These are phyloP conservation scores for Rhipidocladum racemiflorum DNA, from an alignment of 176 grass and related monocot species.

Conservation along the genomic window DNA sequence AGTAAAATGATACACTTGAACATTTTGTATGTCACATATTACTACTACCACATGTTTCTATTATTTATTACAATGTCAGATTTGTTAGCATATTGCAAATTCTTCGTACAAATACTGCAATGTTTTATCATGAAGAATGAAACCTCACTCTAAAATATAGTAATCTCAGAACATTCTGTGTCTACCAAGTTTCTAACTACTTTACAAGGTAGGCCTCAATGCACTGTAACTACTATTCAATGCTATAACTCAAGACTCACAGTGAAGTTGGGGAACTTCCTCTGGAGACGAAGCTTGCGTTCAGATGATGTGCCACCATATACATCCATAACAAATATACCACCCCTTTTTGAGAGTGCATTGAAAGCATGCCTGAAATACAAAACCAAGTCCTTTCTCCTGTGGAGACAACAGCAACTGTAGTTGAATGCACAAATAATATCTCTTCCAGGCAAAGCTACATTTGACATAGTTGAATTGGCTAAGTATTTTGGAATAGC, in stretches of 20 bases:
- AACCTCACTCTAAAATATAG: background rate
- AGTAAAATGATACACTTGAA: background rate
- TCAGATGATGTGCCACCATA: conserved; percentile 92
- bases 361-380: conserved; percentile 73
- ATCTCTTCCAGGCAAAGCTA: conserved; percentile 64
- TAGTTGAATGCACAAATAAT: conserved; percentile 99
- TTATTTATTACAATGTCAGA: background rate
- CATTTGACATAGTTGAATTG: conserved; percentile 46
- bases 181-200: background rate
- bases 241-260: conserved; percentile 41
- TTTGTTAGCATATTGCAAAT: background rate
- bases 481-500: background rate
- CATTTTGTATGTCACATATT: background rate
- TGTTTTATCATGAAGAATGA: background rate
- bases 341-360: conserved; percentile 68
- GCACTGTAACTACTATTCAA: background rate
- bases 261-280: conserved; percentile 71
- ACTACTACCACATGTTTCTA: background rate
- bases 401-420: conserved; percentile 94
- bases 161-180: background rate
- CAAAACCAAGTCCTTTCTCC: conserved; percentile 71
- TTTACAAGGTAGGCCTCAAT: background rate
- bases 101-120: background rate
- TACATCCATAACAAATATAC: conserved; percentile 94
- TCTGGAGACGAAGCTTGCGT: conserved; percentile 72